A percentile compares a stretch with the other conserved stretches of the same genome.
Evolutionary conservation across 306 rosid species (phyloP).

Genomic region (Senna tora): DNA sequence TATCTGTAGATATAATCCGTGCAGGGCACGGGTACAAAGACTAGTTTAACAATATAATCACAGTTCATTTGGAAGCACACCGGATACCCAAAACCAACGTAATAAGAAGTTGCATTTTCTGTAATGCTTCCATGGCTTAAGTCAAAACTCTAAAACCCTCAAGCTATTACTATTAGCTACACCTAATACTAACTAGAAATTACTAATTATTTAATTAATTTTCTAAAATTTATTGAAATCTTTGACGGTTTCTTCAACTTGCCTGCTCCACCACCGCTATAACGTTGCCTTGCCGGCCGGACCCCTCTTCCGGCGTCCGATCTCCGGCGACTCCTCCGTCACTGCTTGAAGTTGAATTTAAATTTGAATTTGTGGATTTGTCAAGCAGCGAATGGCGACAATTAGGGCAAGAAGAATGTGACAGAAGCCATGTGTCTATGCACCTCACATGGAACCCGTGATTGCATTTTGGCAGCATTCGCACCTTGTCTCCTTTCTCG

Average conservation of each 20-base stretch:
- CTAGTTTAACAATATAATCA: too few species aligned
- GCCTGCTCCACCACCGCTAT: conserved; percentile 40
- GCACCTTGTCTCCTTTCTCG: conserved; percentile 67
- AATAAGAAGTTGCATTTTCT: too few species aligned
- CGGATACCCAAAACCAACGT: too few species aligned
- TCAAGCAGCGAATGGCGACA: conserved; percentile 68
- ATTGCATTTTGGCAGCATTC: conserved; percentile 74
- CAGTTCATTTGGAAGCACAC: too few species aligned
- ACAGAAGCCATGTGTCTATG: conserved; percentile 77
- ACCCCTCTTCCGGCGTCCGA: conserved; percentile 7
- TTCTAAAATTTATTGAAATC: conserved; percentile 16
- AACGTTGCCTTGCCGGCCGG: conserved; percentile 35
- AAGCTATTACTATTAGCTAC: not conserved
- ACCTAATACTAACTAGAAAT: not conserved
- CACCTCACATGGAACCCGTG: conserved; percentile 89
- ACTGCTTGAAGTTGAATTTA: not conserved
- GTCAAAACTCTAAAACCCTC: not conserved
- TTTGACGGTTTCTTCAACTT: conserved; percentile 32
- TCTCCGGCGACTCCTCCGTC: conserved; percentile 19
- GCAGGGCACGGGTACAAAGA: too few species aligned
- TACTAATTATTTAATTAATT: not conserved
- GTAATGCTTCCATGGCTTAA: too few species aligned
- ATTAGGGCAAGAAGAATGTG: conserved; percentile 89
- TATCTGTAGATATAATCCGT: too few species aligned
- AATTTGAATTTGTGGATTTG: not conserved